Evolutionary conservation across 768 basidiomycete species (phyloP).

Genomic region (Calocybe indica): DNA sequence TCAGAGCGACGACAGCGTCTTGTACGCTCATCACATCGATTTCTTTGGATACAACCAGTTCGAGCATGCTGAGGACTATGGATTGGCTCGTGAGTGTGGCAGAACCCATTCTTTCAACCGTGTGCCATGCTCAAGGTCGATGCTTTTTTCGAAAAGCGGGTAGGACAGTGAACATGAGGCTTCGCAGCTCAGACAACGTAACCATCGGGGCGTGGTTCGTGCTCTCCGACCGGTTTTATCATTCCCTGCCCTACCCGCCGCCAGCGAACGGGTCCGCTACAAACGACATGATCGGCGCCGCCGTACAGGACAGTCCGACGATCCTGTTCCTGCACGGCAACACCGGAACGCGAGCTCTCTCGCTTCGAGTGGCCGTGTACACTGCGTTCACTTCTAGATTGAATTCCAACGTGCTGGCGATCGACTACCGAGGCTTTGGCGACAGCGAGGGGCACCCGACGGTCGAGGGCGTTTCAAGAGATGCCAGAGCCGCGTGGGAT

Average conservation of each 20-base stretch:
- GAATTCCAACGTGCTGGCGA: constrained; percentile 52
- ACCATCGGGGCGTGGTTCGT: constrained; percentile 65
- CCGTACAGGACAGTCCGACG: constrained; percentile 38
- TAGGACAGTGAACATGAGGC: constrained; percentile 52
- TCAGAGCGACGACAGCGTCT: constrained; percentile 16
- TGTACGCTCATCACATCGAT: constrained; percentile 34
- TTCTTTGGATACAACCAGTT: constrained; percentile 29
- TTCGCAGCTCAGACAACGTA: constrained; percentile 60
- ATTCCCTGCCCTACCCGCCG: constrained; percentile 22
- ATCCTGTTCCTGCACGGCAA: constrained; percentile 74
- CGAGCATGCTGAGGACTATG: constrained; percentile 33
- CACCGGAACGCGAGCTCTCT: constrained; percentile 54
- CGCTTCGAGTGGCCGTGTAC: constrained; percentile 47
- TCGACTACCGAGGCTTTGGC: constrained; percentile 75
- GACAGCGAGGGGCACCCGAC: constrained; percentile 63
- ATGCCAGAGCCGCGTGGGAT: constrained; percentile 61
- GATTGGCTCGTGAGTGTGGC: constrained; percentile 31
- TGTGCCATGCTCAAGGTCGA: neutral
- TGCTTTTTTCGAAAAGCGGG: constrained; percentile 33
- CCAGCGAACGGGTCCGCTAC: constrained; percentile 29
- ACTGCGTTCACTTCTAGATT: constrained; percentile 43
- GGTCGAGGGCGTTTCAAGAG: constrained; percentile 49
- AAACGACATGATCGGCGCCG: constrained; percentile 18
- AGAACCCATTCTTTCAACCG: neutral
- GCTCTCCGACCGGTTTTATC: constrained; percentile 47